Conservation (phyloP, 2,329 filamentous ascomycete species). For the Calcarisporium arbuscula region DNA sequence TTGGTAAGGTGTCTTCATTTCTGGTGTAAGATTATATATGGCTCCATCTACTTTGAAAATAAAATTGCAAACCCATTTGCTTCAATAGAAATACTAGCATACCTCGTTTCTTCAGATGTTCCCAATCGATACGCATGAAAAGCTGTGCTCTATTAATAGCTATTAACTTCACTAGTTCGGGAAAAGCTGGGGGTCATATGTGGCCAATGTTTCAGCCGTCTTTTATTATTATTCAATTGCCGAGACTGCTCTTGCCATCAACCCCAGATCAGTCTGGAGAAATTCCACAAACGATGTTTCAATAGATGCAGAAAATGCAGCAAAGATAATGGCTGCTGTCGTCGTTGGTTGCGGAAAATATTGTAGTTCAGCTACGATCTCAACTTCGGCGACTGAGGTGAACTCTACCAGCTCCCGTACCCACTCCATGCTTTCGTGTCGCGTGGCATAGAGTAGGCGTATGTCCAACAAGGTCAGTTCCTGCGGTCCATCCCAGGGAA, state of each 20-base stretch:
- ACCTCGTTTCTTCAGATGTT: no score
- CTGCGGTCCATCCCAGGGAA: conserved; percentile 41
- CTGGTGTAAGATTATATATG: no score
- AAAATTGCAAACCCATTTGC: no score
- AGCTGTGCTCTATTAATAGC: no score
- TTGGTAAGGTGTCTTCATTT: no score
- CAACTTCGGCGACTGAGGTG: conserved; percentile 40
- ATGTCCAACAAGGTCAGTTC: conserved; percentile 40
- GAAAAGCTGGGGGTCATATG: no score
- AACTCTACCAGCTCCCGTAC: conserved; percentile 47
- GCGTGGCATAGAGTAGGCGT: conserved; percentile 35
- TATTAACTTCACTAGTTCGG: no score
- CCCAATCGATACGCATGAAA: no score
- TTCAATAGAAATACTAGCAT: no score
- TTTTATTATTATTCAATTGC: conserved; percentile 7
- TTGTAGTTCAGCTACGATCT: conserved; percentile 47
- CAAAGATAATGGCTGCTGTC: conserved; percentile 49
- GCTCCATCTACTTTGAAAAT: no score
- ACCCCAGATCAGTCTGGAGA: conserved; percentile 26
- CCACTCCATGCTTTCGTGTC: conserved; percentile 50
- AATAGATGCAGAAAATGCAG: conserved; percentile 54
- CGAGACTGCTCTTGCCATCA: conserved; percentile 13
- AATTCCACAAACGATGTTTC: conserved; percentile 50
- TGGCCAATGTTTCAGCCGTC: not conserved
- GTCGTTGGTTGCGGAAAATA: conserved; percentile 46